phyloP scores from a whole-genome alignment of 306 rosid genomes.

The Cucumis hystrix region DNA sequence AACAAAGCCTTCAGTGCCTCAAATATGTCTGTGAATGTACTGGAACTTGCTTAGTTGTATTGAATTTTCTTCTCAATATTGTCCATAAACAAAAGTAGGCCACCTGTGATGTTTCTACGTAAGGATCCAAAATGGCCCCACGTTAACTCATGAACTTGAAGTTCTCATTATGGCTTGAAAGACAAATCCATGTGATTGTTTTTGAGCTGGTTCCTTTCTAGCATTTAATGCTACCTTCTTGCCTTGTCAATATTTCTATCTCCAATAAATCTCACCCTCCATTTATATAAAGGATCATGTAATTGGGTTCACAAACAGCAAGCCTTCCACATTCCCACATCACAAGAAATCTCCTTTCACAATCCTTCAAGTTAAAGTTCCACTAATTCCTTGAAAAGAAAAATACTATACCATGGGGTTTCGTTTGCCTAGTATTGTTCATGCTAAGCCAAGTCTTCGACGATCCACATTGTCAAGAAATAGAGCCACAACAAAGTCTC shows the following conservation, averaged over 20 bases:
- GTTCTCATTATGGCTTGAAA: neutral
- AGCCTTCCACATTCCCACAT: neutral
- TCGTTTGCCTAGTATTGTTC: constrained; percentile 2
- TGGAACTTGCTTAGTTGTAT: neutral
- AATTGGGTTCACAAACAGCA: constrained; percentile 10
- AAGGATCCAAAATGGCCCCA: neutral
- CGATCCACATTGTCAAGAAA: neutral
- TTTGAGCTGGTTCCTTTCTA: neutral
- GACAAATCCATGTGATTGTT: constrained; percentile 20
- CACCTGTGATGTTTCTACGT: neutral
- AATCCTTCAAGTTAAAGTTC: neutral
- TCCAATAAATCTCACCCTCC: neutral
- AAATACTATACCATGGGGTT: constrained; percentile 12
- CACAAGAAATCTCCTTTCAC: neutral
- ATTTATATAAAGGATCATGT: constrained; percentile 18
- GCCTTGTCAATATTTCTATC: neutral
- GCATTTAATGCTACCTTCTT: neutral
- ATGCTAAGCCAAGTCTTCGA: neutral
- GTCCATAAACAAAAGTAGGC: neutral
- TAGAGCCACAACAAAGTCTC: neutral
- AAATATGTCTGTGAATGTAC: neutral
- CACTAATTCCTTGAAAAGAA: neutral
- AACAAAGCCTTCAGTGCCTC: neutral
- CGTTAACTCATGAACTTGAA: neutral
- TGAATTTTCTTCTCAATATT: neutral